Evolutionary conservation across 257 asterid genomes (phyloP), one percentile per base, ranked within the genome.

Genomic region (Lithospermum erythrorhizon): DNA sequence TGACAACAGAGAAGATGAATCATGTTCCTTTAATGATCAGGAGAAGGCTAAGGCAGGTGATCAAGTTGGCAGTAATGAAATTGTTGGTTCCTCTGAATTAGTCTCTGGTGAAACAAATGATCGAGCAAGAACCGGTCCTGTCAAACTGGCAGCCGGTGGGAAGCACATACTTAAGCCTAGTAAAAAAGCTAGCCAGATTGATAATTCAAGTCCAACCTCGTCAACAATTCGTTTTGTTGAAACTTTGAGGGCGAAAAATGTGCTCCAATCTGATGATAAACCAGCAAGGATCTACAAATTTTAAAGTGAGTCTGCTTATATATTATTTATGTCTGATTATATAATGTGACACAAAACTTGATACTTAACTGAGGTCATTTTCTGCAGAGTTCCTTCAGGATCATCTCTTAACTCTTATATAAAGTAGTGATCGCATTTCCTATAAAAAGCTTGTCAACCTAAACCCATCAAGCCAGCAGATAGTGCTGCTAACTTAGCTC

Each of bases 161-260:
- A 79, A 69, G 71, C 82, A 79, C 24, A 57, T 75, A 58, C 75
- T 75, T 52, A 79, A 73, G 61, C 66, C 82, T 35, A 72, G 64
- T 63, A 81, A 61, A 23, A 69, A 66, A 25, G 61, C 64, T 45
- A 82, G 75, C 69, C 74, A 58, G 35, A 61, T 6, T 2, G 6
- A 15, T 45, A 70, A 69, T 72, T 65, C 61, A 59, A 69, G 65
- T 57, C 64, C 76, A 55, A 58, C 63, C 52, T 65, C 67, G 60
- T 65, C 78, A 64, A 69, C 74, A 54, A 48, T 64, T 69, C 64
- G 72, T 58, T 67, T 71, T 48, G 65, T 62, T 8, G 63, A 58
- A 45, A 53, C 75, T 1, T 25, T 72, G 53, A n/a, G 54, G n/a
- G 74, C 47, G 13, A 72, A 65, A 70, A 61, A 54, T 69, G 73